Base-by-base conservation (phyloP, 78 protist species). In the Dictyostelium citrinum region DNA sequence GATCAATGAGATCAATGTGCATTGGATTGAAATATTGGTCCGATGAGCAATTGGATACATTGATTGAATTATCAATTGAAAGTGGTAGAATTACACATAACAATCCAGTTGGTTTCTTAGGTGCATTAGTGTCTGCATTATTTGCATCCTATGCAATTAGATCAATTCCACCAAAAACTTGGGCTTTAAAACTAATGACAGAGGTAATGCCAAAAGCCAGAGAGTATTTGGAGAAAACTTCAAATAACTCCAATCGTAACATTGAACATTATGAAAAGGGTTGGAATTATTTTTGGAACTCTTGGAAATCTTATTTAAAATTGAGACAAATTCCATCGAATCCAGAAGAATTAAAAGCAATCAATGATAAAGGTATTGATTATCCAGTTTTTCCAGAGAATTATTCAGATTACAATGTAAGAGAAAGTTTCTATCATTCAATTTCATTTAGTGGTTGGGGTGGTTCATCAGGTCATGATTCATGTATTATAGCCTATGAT, bases 1-100 rank as follows among this genome's bases (percentile, higher is more conserved):
- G 95, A n/a, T 31, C 97, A 20, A 96, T 96, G 97, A 29, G 97
- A 37, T 83, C 97, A 37, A 92, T 71, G 95, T 96, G 97, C 35
- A 96, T 96, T 45, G 97, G 97, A 10, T 43, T 96, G 0, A 70
- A 70, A 37, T 96, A 81, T 74, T 90, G 22, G 20, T 7, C 45
- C 0, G 86, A 81, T 14, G 81, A 71, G 6, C 27, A 94, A 46
- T 14, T 67, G 39, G 79, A 71, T 31, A 37, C 85, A 7, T 37
- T 96, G 1, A 90, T 96, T 7, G 70, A 55, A 8, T 39, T 72
- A 35, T 70, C 97, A 5, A 82, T 96, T 37, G 97, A 96, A 51
- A 70, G 84, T 39, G 97, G 97, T 45, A 58, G 97, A 43, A 95
- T 96, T 16, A 96, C 97, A 24, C 97, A 96, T 43, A 74, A 96